Conservation (phyloP, 225 moss, liverwort and hornwort species). For the Marchantia paleacea region DNA sequence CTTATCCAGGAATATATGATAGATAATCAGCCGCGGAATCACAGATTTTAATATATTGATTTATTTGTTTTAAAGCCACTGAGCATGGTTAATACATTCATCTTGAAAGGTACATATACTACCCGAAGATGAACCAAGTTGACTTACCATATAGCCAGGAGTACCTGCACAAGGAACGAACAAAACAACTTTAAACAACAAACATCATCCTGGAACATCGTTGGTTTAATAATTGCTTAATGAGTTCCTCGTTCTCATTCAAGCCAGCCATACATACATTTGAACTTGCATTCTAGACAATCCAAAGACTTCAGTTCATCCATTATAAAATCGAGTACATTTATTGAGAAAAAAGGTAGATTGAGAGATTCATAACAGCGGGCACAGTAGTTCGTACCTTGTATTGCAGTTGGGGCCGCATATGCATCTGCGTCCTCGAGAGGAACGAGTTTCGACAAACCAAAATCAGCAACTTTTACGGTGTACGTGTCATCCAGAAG, state of each 20-base stretch:
- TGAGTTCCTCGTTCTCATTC: neutral
- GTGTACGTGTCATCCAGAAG: constrained; percentile 40
- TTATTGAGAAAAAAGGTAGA: too few relatives aligned
- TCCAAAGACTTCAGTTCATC: neutral
- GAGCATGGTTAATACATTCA: too few relatives aligned
- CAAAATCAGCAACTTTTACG: constrained; percentile 53
- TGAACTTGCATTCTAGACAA: neutral
- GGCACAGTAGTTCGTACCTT: constrained; percentile 24
- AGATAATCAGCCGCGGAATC: too few relatives aligned
- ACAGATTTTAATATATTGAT: too few relatives aligned
- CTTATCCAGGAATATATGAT: too few relatives aligned
- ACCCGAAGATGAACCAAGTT: neutral
- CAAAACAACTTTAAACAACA: neutral
- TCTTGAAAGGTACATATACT: neutral
- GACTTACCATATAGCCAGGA: constrained; percentile 19
- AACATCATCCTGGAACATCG: too few relatives aligned
- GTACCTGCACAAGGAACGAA: constrained; percentile 1
- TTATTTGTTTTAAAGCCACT: too few relatives aligned
- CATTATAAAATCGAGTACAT: neutral
- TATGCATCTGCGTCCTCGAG: constrained; percentile 39
- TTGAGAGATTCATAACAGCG: too few relatives aligned
- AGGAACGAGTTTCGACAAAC: constrained; percentile 33
- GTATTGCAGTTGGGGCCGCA: constrained; percentile 31
- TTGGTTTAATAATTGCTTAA: neutral
- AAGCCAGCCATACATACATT: neutral